phyloP scores from a whole-genome alignment of 78 protist species.

The Diacronema lutheri region DNA sequence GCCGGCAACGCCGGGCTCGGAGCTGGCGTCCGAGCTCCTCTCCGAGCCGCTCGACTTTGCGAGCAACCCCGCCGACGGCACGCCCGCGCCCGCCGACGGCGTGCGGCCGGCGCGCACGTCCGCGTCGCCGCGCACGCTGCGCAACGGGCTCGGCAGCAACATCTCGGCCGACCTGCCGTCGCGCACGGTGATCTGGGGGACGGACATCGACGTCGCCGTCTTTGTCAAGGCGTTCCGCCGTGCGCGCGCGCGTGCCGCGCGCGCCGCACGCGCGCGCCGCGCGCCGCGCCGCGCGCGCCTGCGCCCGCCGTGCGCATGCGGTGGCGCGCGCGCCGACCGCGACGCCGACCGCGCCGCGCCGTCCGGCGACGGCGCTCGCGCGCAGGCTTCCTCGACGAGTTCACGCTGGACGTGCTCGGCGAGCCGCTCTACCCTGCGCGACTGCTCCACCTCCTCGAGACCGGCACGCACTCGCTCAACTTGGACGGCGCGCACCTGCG shows the following conservation, averaged over 20 bases:
- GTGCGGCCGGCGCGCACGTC: no score
- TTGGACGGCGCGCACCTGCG: constrained; percentile 40
- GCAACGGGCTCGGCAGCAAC: no score
- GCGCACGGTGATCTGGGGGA: constrained; percentile 21
- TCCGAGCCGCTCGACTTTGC: no score
- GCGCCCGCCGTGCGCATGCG: neutral
- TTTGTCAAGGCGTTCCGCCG: neutral
- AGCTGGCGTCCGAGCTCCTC: no score
- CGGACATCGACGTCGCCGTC: neutral
- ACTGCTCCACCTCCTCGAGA: neutral
- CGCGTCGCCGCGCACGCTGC: no score
- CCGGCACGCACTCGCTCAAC: neutral
- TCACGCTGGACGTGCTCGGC: neutral
- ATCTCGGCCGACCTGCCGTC: no score
- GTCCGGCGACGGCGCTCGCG: no score
- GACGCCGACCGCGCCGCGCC: neutral
- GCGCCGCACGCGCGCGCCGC: neutral
- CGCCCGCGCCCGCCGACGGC: no score
- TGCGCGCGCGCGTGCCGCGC: neutral
- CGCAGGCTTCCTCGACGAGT: neutral
- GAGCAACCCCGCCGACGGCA: no score
- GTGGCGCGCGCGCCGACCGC: neutral
- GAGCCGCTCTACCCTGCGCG: neutral
- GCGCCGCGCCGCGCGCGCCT: neutral
- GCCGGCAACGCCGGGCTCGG: no score